Percentiles rank a stretch among this genome's conserved stretches.
These are phyloP conservation scores for Candida krabiensis DNA, from an alignment of 805 yeast genomes.

Conservation along the genomic window DNA sequence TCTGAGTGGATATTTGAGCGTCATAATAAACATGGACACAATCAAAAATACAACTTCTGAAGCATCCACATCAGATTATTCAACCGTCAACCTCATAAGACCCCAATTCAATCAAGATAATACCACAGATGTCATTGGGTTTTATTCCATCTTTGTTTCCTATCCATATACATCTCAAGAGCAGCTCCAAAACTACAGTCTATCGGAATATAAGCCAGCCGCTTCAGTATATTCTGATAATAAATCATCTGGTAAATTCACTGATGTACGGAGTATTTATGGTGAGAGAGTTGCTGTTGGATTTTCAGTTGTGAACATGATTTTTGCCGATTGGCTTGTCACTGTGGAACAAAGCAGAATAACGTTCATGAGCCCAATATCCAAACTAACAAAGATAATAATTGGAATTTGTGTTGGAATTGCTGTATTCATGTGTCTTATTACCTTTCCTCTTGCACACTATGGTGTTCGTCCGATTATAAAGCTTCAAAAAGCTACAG, in stretches of 20 bases:
- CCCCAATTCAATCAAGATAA: constrained; percentile 25
- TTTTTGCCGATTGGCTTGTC: constrained; percentile 65
- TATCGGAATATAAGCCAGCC: constrained; percentile 25
- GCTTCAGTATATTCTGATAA: constrained; percentile 14
- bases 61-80: constrained; percentile 39
- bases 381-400: constrained; percentile 61
- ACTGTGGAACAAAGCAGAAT: constrained; percentile 62
- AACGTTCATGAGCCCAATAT: constrained; percentile 62
- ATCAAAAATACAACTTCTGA: constrained; percentile 41
- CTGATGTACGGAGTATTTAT: constrained; percentile 37
- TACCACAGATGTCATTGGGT: constrained; percentile 33
- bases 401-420: constrained; percentile 78
- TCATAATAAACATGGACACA: constrained; percentile 49
- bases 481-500: constrained; percentile 78
- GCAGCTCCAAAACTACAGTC: constrained; percentile 5
- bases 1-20: constrained; percentile 70
- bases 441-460: constrained; percentile 83
- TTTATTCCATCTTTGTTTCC: constrained; percentile 44
- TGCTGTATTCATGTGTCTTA: constrained; percentile 67
- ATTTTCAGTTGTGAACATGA: constrained; percentile 45
- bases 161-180: constrained; percentile 4
- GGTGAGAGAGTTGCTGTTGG: constrained; percentile 54
- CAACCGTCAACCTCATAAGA: constrained; percentile 26
- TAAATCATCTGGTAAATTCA: constrained; percentile 41
- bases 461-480: constrained; percentile 84